Evolutionary conservation across 179 eudicot genomes (phyloP), one percentile per base, ranked within the genome.

Genomic region (Gypsophila paniculata): DNA sequence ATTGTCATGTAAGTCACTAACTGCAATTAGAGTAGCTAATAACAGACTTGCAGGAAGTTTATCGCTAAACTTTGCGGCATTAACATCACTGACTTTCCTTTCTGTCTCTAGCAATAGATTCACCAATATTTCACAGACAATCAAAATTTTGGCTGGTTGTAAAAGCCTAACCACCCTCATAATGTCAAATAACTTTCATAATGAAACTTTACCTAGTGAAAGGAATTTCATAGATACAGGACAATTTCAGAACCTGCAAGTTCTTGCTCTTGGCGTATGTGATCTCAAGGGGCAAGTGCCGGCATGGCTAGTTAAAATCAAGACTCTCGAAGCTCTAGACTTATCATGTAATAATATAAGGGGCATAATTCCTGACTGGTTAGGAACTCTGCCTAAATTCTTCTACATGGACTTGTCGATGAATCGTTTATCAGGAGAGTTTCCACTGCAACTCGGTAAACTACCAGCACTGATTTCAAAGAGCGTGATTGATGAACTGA

Each of bases 191-290:
- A 91, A 84, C 73, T 91, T 89, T 78, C 74, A 54, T 29, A n/a
- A 71, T 10, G 97, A 91, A 73, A 52, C 75, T 10, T 59, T 91
- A 61, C 93, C 97, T 1, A 73, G 34, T 49, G 82, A 83, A 59
- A 60, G 52, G 55, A 61, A 44, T 60, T 71, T 81, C 22, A 39
- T 84, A 18, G 76, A 72, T 18, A 34, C 71, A 26, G 74, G 65
- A 11, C 86, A 76, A 10, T 90, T 88, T 65, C 77, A 71, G 29
- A 83, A 77, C 61, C 74, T 91, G 73, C 84, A 86, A 64, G 73
- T 90, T 60, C 86, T 91, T 74, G 91, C 81, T 21, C 22, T 91
- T 0, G 97, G 96, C 42, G 91, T 82, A 70, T 88, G 97, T 78
- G 2, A 19, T 0, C 69, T 90, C 53, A 77, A 71, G 6, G 97